Conservation (phyloP, 371 early-diverging fungal species). For the Synchytrium microbalum region DNA sequence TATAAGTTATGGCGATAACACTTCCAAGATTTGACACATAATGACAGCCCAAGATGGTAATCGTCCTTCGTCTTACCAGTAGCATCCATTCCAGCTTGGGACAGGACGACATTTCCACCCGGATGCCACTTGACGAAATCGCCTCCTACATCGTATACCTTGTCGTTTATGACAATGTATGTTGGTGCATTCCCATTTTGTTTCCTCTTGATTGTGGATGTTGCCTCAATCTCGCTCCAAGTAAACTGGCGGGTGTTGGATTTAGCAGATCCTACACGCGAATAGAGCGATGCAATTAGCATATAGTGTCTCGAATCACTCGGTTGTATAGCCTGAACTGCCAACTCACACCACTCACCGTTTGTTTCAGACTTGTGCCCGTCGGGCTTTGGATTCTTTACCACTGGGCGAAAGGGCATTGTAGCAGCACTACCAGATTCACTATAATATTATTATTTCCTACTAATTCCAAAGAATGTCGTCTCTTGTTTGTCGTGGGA, state of each 20-base stretch:
- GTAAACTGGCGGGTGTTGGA: background rate
- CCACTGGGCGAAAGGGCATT: too few species aligned
- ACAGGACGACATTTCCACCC: constrained; percentile 56
- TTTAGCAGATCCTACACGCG: too few species aligned
- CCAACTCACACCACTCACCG: too few species aligned
- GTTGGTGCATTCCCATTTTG: constrained; percentile 12
- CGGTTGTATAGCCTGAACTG: too few species aligned
- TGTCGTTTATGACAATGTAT: constrained; percentile 68
- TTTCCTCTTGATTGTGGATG: constrained; percentile 6
- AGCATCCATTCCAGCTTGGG: constrained; percentile 73
- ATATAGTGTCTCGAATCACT: too few species aligned
- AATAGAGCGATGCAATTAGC: too few species aligned
- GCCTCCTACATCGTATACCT: constrained; percentile 80
- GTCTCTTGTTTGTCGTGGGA: too few species aligned
- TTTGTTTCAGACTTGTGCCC: too few species aligned
- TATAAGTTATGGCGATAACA: background rate
- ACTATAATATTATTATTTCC: too few species aligned
- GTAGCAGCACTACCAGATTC: too few species aligned
- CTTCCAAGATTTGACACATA: constrained; percentile 5
- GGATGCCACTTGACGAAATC: constrained; percentile 74
- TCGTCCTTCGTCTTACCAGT: constrained; percentile 46
- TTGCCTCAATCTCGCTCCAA: background rate
- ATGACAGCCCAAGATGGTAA: constrained; percentile 5
- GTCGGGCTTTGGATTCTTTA: too few species aligned
- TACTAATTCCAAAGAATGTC: too few species aligned